Conservation (phyloP, 1,139 yeast genomes). For the Geotrichum histeridarum region DNA sequence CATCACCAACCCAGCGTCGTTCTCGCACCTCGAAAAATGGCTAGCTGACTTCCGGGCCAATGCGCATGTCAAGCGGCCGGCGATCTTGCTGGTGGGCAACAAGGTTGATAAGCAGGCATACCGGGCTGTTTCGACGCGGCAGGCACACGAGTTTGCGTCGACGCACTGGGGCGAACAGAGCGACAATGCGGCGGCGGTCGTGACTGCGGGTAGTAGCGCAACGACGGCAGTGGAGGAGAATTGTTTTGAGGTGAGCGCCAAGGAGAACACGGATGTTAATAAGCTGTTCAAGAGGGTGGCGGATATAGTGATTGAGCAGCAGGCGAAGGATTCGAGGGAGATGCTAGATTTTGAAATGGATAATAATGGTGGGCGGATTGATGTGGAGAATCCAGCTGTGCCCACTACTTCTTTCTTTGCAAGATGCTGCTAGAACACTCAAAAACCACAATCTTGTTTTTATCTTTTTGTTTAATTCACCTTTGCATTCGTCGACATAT, state of each 20-base stretch:
- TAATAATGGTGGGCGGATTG: conserved; percentile 9
- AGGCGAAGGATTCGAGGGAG: background rate
- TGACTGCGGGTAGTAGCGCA: background rate
- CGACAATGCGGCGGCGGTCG: background rate
- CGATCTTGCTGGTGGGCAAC: conserved; percentile 53
- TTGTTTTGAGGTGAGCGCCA: conserved; percentile 24
- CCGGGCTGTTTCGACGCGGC: conserved; percentile 22
- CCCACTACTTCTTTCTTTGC: background rate
- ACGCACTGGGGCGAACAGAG: conserved; percentile 10
- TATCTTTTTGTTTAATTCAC: too few species aligned
- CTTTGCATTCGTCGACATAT: background rate
- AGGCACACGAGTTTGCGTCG: conserved; percentile 23
- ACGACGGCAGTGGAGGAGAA: background rate
- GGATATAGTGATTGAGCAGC: conserved; percentile 12
- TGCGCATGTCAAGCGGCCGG: conserved; percentile 49
- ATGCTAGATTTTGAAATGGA: conserved; percentile 13
- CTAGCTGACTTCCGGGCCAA: conserved; percentile 46
- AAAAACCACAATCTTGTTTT: background rate
- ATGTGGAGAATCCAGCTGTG: conserved; percentile 7
- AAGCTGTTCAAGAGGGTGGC: conserved; percentile 21
- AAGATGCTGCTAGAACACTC: background rate
- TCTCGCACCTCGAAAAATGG: conserved; percentile 50
- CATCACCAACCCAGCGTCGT: conserved; percentile 48
- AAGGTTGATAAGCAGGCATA: conserved; percentile 41
- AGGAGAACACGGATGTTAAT: conserved; percentile 21